Evolutionary conservation across 2,329 filamentous ascomycete genomes (phyloP).

Genomic region (Epichloe glyceriae): DNA sequence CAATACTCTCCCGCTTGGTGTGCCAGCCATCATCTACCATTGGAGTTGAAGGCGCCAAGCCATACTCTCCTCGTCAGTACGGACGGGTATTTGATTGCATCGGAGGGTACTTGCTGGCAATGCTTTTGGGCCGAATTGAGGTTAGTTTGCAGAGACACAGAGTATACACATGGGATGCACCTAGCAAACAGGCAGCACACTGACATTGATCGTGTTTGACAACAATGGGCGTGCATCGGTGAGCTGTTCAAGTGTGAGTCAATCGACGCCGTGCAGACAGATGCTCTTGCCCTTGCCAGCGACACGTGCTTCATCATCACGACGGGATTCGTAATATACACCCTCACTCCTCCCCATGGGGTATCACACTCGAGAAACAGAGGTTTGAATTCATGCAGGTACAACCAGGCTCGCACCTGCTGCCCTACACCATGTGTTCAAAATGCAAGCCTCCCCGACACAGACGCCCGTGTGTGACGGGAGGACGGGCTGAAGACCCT

Average conservation of each 20-base stretch:
- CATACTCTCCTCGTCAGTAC: too few relatives aligned
- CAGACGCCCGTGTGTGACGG: background rate
- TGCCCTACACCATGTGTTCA: background rate
- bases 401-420: background rate
- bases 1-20: too few relatives aligned
- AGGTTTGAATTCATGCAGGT: background rate
- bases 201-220: background rate
- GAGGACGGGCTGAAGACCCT: background rate
- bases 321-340: background rate
- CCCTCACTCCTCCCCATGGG: background rate
- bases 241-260: background rate
- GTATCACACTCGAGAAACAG: background rate
- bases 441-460: constrained; percentile 1
- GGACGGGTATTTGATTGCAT: too few relatives aligned
- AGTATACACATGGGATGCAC: background rate
- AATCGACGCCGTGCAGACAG: background rate
- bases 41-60: too few relatives aligned
- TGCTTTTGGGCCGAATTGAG: too few relatives aligned
- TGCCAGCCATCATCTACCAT: too few relatives aligned
- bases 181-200: background rate
- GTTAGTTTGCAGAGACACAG: too few relatives aligned
- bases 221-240: background rate
- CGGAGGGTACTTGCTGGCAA: background rate
- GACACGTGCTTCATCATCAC: background rate
- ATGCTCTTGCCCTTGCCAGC: background rate